Conservation (phyloP, 768 basidiomycete genomes). For the Rhodotorula babjevae region DNA sequence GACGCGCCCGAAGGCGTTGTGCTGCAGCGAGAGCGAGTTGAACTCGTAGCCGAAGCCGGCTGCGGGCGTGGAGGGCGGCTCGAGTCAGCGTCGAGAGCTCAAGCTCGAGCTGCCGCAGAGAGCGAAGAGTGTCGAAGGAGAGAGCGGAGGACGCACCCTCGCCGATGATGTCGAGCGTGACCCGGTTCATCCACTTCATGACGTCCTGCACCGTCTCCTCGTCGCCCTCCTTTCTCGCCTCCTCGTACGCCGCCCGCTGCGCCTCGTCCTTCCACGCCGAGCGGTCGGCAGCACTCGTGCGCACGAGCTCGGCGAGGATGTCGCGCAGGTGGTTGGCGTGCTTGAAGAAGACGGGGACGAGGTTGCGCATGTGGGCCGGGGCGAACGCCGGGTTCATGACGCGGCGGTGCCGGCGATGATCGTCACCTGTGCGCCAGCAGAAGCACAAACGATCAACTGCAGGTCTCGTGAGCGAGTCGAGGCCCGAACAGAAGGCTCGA, state of each 20-base stretch:
- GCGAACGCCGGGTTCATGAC: slow-evolving; percentile 29
- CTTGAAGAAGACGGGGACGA: slow-evolving; percentile 20
- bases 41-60: slow-evolving; percentile 12
- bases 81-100: too few species aligned
- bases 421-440: slow-evolving; percentile 19
- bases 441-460: too few species aligned
- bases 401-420: slow-evolving; percentile 30
- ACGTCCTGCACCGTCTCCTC: slow-evolving; percentile 43
- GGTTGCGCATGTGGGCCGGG: background rate
- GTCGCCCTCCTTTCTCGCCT: background rate
- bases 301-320: background rate
- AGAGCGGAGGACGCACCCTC: background rate
- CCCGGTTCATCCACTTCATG: slow-evolving; percentile 42
- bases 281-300: background rate
- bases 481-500: too few species aligned
- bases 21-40: background rate
- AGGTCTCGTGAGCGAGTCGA: too few species aligned
- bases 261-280: background rate
- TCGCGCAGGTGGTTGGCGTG: slow-evolving; percentile 6
- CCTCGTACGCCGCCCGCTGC: background rate
- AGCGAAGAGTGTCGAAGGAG: too few species aligned
- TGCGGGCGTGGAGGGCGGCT: background rate
- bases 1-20: background rate
- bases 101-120: too few species aligned
- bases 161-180: slow-evolving; percentile 43